A percentile compares a stretch with the other conserved stretches of the same genome.
Conservation (phyloP, 2,329 filamentous ascomycete species). For the Colletotrichum horii region DNA sequence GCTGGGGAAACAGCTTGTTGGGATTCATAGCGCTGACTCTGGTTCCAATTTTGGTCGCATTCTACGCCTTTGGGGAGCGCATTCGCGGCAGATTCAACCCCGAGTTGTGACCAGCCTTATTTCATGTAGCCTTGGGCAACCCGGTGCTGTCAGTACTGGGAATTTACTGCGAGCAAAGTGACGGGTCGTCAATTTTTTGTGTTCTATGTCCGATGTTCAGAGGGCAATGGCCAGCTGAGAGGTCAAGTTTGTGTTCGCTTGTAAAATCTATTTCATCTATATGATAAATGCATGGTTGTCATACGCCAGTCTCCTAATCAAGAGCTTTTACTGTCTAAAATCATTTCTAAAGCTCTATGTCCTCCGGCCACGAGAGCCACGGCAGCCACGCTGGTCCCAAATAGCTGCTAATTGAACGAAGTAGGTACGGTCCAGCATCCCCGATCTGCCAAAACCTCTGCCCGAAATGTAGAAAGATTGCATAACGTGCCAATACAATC, state of each 20-base stretch:
- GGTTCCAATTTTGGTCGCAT: not conserved
- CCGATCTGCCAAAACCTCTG: not conserved
- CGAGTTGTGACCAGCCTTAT: not conserved
- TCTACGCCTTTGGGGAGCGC: not conserved
- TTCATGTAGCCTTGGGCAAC: not conserved
- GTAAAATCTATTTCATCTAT: not conserved
- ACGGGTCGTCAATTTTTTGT: not conserved
- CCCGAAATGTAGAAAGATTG: not conserved
- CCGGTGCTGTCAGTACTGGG: not conserved
- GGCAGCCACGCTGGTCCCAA: not conserved
- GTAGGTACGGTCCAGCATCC: not conserved
- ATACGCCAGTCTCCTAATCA: fast-evolving
- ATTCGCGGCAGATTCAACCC: not conserved
- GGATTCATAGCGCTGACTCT: not conserved
- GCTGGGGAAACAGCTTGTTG: not conserved
- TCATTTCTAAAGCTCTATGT: not conserved
- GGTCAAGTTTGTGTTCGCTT: not conserved
- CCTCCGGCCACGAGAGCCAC: not conserved
- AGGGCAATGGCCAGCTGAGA: not conserved
- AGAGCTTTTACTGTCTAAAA: not conserved
- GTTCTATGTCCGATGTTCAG: not conserved
- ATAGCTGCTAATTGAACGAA: not conserved
- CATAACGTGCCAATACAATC: not conserved
- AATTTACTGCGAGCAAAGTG: not conserved
- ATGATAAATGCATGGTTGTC: fast-evolving